Conservation (phyloP, 768 basidiomycete genomes). For the Cyclocybe cylindracea region DNA sequence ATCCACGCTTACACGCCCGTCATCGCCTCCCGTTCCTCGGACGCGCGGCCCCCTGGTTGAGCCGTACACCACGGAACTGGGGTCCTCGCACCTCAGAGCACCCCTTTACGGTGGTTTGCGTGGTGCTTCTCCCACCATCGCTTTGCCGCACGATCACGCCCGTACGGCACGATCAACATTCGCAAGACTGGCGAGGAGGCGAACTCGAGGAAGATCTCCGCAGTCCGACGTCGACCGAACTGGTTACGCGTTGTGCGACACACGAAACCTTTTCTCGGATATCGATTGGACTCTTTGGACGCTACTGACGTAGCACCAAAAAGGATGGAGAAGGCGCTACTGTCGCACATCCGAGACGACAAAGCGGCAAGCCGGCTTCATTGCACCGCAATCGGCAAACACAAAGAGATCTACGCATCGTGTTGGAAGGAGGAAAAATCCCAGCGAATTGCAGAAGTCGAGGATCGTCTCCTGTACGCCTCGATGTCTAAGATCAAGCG, state of each 20-base stretch:
- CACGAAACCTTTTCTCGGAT: slow-evolving; percentile 5
- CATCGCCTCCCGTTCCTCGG: no score
- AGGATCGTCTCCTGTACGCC: slow-evolving; percentile 2
- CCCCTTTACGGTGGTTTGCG: no score
- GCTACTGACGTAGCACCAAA: neutral
- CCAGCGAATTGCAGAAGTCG: slow-evolving; percentile 4
- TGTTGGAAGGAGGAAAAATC: slow-evolving; percentile 1
- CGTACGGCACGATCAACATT: no score
- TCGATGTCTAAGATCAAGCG: slow-evolving; percentile 4
- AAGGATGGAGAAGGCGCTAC: neutral
- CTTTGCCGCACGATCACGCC: no score
- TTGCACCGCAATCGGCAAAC: neutral
- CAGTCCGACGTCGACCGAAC: slow-evolving; percentile 5
- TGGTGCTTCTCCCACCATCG: no score
- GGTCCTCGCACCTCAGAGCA: no score
- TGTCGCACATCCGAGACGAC: neutral
- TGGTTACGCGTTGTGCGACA: slow-evolving; percentile 11
- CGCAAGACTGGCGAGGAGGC: no score
- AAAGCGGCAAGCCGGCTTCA: neutral
- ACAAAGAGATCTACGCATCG: slow-evolving; percentile 5
- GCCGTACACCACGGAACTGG: no score
- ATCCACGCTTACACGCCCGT: no score
- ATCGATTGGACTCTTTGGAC: slow-evolving; percentile 15
- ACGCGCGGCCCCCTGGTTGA: no score
- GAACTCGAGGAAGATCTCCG: no score